A percentile compares a stretch with the other conserved stretches of the same genome.
Conservation (phyloP, 2,329 filamentous ascomycete species). For the Claviceps pusilla region DNA sequence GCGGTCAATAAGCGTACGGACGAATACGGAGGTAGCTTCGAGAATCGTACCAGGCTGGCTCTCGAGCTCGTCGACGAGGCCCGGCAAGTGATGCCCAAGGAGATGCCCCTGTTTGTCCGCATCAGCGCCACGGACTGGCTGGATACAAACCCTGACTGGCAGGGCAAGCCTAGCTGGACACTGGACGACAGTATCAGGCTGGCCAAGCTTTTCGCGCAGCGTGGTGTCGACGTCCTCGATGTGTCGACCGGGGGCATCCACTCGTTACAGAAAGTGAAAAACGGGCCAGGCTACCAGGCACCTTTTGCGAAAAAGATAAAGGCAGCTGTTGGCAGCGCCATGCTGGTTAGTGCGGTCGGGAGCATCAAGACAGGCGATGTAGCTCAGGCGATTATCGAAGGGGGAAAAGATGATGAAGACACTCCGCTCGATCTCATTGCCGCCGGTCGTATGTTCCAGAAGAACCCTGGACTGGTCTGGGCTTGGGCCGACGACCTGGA, state of each 20-base stretch:
- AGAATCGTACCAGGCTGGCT: constrained; percentile 37
- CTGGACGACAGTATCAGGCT: constrained; percentile 36
- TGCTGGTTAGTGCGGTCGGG: constrained; percentile 32
- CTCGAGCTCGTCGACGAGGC: constrained; percentile 42
- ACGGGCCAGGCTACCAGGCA: constrained; percentile 54
- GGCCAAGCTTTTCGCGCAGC: constrained; percentile 52
- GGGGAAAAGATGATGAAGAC: constrained; percentile 18
- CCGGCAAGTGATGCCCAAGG: constrained; percentile 45
- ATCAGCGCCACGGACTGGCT: constrained; percentile 66
- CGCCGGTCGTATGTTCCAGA: constrained; percentile 40
- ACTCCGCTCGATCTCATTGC: constrained; percentile 33
- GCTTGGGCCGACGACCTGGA: constrained; percentile 39
- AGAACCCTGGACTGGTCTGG: constrained; percentile 43
- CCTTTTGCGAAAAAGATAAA: constrained; percentile 57
- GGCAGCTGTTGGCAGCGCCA: constrained; percentile 48
- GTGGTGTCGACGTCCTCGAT: constrained; percentile 72
- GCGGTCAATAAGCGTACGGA: constrained; percentile 34
- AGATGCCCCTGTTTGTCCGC: constrained; percentile 57
- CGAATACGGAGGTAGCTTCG: constrained; percentile 32
- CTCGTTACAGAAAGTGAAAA: constrained; percentile 35
- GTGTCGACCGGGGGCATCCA: constrained; percentile 64
- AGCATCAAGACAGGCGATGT: constrained; percentile 28
- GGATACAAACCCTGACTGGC: constrained; percentile 21
- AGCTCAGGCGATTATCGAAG: constrained; percentile 32
- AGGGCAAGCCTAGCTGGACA: background rate